Conservation (phyloP, 2,329 filamentous ascomycete genomes). For the Alternaria dauci region DNA sequence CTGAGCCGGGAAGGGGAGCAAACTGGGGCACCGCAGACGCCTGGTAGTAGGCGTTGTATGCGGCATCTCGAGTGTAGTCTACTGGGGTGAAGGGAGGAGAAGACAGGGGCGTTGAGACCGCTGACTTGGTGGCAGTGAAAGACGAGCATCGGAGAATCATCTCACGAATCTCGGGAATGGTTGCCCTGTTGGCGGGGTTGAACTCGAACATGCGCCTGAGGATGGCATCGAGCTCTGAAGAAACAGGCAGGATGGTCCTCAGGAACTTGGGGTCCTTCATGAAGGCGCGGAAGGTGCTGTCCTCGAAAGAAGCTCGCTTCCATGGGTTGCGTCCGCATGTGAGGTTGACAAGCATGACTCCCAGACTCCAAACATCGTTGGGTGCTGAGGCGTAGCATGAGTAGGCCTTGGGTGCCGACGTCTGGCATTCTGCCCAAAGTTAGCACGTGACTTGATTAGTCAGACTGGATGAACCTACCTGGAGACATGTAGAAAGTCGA, state of each 20-base stretch:
- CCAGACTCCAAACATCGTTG: slow-evolving; percentile 98
- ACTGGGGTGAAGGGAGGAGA: slow-evolving; percentile 56
- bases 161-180: slow-evolving; percentile 78
- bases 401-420: slow-evolving; percentile 72
- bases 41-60: slow-evolving; percentile 45
- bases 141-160: slow-evolving; percentile 78
- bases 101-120: slow-evolving; percentile 52
- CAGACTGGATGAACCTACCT: slow-evolving; percentile 68
- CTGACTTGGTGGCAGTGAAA: slow-evolving; percentile 68
- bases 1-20: slow-evolving; percentile 43
- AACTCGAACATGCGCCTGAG: slow-evolving; percentile 86
- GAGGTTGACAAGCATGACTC: slow-evolving; percentile 96
- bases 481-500: slow-evolving; percentile 99
- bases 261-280: slow-evolving; percentile 86
- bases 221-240: slow-evolving; percentile 87
- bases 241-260: slow-evolving; percentile 89
- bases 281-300: slow-evolving; percentile 94
- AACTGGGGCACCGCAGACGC: slow-evolving; percentile 38
- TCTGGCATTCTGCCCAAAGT: slow-evolving; percentile 79
- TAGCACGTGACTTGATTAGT: slow-evolving; percentile 30
- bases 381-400: slow-evolving; percentile 88
- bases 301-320: slow-evolving; percentile 93
- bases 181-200: slow-evolving; percentile 83
- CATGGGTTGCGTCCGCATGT: slow-evolving; percentile 98
- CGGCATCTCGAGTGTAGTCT: slow-evolving; percentile 44